phyloP scores from a whole-genome alignment of 2,329 filamentous ascomycete species.

The Seiridium unicorne region DNA sequence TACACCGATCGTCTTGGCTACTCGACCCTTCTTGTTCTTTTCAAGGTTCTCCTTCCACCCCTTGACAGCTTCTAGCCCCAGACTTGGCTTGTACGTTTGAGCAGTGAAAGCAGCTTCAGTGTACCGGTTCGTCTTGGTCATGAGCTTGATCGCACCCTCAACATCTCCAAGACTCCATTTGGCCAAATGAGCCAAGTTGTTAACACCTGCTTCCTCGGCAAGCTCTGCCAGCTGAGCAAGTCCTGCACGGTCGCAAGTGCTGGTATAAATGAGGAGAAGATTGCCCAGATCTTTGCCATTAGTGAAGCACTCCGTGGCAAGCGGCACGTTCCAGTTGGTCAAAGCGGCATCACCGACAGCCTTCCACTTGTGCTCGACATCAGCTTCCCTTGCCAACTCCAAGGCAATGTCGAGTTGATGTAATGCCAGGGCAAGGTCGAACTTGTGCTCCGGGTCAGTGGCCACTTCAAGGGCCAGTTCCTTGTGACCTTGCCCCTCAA shows the following conservation, averaged over 20 bases:
- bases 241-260: conserved; percentile 76
- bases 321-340: conserved; percentile 77
- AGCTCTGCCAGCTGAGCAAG: conserved; percentile 70
- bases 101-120: conserved; percentile 89
- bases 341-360: conserved; percentile 91
- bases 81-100: conserved; percentile 91
- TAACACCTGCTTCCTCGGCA: conserved; percentile 72
- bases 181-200: conserved; percentile 92
- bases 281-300: conserved; percentile 90
- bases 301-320: conserved; percentile 91
- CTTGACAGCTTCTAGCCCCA: conserved; percentile 64
- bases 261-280: conserved; percentile 82
- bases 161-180: conserved; percentile 86
- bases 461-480: conserved; percentile 92
- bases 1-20: conserved; percentile 78
- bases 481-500: conserved; percentile 96
- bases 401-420: conserved; percentile 84
- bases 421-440: conserved; percentile 83
- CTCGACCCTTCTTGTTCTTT: conserved; percentile 79
- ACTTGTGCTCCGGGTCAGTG: conserved; percentile 93
- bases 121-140: conserved; percentile 73
- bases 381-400: conserved; percentile 76
- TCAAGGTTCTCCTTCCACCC: conserved; percentile 84
- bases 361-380: conserved; percentile 98
- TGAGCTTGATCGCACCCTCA: conserved; percentile 74